Evolutionary conservation across 2,329 filamentous ascomycete genomes (phyloP), one percentile per base, ranked within the genome.

Genomic region (Neopestalotiopsis clavispora): DNA sequence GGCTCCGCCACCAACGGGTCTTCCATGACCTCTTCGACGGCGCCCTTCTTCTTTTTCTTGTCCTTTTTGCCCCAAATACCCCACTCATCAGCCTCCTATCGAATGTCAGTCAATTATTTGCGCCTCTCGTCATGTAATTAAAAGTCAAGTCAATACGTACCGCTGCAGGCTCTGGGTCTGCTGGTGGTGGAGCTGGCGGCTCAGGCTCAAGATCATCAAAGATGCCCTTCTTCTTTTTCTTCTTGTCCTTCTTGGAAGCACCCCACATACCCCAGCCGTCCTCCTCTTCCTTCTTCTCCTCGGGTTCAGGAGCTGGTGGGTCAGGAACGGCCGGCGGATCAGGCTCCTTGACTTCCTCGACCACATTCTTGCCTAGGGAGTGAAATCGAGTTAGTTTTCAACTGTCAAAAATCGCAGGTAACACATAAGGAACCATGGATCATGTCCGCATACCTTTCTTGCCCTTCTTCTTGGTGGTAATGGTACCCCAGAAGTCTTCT

Each of bases 21-120:
- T 38, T 78, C 71, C 45, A 57, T 57, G 17, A 64, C 42, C 58
- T 72, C 73, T 61, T 61, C 59, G 14, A 69, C 32, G 34, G 69
- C 68, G 12, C 76, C 80, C 68, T 80, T 83, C 49, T 71, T 67
- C 67, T 72, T 78, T 70, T 81, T 83, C 59, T 78, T 76, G 7
- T 77, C 76, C 23, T 79, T 72, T 13, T 76, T 75, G 38, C 75
- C 78, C 79, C 77, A 75, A 42, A 42, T 52, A 34, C 38, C 42
- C 73, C 73, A 75, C 52, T 60, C 65, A 23, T 72, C 70, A 4
- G 73, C 72, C 30, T 32, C 68, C 13, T 75, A 20, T 12, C 59
- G 66, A 5, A 40, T 49, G 3, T 61, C 52, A 23, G 40, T 62
- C n/a, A 30, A 3, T 4, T 28, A 28, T 28, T 28, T 28, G 23